phyloP scores from a whole-genome alignment of 495 filamentous ascomycete species.

The Penicillium parvum region DNA sequence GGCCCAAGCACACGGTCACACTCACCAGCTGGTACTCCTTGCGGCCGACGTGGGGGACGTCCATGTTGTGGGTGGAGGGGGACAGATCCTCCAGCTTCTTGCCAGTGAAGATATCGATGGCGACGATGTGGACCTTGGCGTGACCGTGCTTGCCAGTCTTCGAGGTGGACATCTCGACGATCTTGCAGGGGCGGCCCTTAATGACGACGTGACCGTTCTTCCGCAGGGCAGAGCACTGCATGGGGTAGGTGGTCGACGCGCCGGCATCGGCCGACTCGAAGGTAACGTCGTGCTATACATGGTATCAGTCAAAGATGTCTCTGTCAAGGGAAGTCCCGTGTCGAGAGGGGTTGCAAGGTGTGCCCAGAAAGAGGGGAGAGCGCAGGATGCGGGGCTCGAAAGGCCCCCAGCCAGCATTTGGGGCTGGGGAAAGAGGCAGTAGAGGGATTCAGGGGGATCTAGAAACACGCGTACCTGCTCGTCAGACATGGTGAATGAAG shows the following conservation, averaged over 20 bases:
- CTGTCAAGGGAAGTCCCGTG: neutral
- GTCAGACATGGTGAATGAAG: slow-evolving; percentile 42
- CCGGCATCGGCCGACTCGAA: slow-evolving; percentile 93
- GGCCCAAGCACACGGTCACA: slow-evolving; percentile 11
- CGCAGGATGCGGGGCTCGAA: slow-evolving; percentile 35
- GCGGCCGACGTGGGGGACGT: slow-evolving; percentile 88
- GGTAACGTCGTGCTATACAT: slow-evolving; percentile 72
- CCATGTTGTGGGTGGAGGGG: slow-evolving; percentile 99
- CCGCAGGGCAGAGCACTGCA: slow-evolving; percentile 98
- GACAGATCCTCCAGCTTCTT: slow-evolving; percentile 99
- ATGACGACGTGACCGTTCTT: slow-evolving; percentile 99
- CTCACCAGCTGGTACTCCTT: slow-evolving; percentile 91
- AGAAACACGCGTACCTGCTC: slow-evolving; percentile 29
- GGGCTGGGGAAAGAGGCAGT: slow-evolving; percentile 4
- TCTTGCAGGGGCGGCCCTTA: slow-evolving; percentile 98
- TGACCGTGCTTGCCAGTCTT: slow-evolving; percentile 99
- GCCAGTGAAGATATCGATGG: slow-evolving; percentile 97
- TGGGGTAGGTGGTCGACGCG: slow-evolving; percentile 88
- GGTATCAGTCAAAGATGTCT: no score
- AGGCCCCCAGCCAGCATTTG: slow-evolving; percentile 14
- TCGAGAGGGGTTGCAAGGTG: slow-evolving; percentile 13
- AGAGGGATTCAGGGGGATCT: neutral
- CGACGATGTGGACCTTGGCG: slow-evolving; percentile 98
- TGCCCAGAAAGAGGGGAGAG: slow-evolving; percentile 23
- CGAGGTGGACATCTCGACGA: slow-evolving; percentile 99